phyloP scores from a whole-genome alignment of 371 early-diverging fungal species.

The Mortierella sp. region DNA sequence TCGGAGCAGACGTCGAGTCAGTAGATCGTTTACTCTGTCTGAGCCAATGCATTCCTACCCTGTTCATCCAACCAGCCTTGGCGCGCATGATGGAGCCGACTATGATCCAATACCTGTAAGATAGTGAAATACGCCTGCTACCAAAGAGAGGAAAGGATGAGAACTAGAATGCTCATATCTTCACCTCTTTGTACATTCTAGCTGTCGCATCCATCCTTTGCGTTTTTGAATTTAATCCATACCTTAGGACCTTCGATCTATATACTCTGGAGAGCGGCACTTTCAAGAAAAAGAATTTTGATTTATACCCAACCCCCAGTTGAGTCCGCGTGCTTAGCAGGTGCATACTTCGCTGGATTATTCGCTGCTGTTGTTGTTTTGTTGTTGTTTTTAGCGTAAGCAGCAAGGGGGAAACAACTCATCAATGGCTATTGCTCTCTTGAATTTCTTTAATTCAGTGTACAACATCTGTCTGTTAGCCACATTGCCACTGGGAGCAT shows the following conservation, averaged over 20 bases:
- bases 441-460: constrained; percentile 28
- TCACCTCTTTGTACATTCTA: constrained; percentile 1
- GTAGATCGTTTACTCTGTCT: constrained; percentile 44
- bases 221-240: constrained; percentile 56
- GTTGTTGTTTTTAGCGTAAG: no score
- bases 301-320: constrained; percentile 61
- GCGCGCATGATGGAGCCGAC: neutral
- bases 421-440: no score
- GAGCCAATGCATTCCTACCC: constrained; percentile 23
- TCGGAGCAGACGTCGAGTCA: constrained; percentile 23
- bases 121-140: neutral
- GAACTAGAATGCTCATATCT: neutral
- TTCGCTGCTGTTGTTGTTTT: neutral
- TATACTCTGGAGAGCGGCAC: constrained; percentile 67
- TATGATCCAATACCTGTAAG: constrained; percentile 32
- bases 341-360: constrained; percentile 34
- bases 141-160: neutral
- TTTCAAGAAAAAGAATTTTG: constrained; percentile 64
- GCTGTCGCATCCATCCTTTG: constrained; percentile 51
- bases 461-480: constrained; percentile 59
- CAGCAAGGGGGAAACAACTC: no score
- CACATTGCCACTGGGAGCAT: constrained; percentile 33
- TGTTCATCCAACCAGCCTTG: neutral
- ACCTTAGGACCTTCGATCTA: constrained; percentile 63
- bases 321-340: constrained; percentile 60